Conservation (phyloP, 257 asterid genomes). For the Solanum chilense region DNA sequence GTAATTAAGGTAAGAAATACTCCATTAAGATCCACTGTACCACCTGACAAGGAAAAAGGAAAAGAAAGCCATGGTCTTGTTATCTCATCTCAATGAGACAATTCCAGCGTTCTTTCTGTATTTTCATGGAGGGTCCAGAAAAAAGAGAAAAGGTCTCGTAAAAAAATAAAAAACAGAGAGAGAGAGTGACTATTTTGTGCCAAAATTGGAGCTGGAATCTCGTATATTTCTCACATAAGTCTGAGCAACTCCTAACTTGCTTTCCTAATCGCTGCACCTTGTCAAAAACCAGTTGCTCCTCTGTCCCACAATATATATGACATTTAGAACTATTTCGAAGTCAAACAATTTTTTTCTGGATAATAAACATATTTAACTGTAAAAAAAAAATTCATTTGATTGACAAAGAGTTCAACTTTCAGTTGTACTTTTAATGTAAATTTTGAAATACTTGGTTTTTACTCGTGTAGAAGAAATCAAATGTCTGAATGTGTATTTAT, state of each 20-base stretch:
- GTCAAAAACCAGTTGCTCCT: background rate
- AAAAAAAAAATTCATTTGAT: background rate
- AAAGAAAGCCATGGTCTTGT: background rate
- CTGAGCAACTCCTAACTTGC: background rate
- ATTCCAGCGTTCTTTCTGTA: background rate
- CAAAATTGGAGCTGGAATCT: background rate
- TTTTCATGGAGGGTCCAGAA: background rate
- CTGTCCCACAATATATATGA: background rate
- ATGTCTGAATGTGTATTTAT: background rate
- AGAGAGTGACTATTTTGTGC: background rate
- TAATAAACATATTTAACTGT: background rate
- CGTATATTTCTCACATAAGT: background rate
- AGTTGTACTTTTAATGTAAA: background rate
- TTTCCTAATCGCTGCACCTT: background rate
- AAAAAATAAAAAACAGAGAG: background rate
- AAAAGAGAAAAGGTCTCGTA: background rate
- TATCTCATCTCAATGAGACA: background rate
- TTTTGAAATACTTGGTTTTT: background rate
- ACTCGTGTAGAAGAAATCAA: background rate
- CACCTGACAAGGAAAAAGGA: background rate
- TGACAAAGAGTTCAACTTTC: background rate
- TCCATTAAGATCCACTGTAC: background rate
- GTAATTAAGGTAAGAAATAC: conserved; percentile 69
- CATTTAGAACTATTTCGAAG: background rate
- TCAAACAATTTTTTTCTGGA: background rate